A percentile compares a stretch with the other conserved stretches of the same genome.
Evolutionary conservation across 2,329 filamentous ascomycete genomes (phyloP).

Genomic region (Talaromyces verruculosus): DNA sequence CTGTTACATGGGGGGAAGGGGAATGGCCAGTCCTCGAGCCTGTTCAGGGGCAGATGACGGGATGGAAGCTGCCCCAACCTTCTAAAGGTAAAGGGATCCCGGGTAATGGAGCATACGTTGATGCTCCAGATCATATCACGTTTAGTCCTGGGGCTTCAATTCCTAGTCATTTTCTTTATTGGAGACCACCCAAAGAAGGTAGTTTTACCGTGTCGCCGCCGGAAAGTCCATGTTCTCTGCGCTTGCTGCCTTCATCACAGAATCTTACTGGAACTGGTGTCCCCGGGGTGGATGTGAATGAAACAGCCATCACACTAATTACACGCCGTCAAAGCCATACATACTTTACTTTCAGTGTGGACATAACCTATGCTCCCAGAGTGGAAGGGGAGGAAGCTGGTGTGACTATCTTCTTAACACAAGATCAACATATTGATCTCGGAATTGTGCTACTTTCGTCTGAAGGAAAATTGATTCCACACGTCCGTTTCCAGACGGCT

Average conservation of each 20-base stretch:
- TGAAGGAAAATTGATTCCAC: background rate
- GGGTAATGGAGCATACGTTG: background rate
- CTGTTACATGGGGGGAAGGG: background rate
- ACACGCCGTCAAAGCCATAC: background rate
- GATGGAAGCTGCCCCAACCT: background rate
- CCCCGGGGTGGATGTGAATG: background rate
- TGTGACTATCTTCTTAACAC: background rate
- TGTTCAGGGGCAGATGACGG: background rate
- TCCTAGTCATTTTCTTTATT: background rate
- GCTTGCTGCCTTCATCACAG: background rate
- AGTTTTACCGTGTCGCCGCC: background rate
- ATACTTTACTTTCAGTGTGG: background rate
- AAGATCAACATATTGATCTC: background rate
- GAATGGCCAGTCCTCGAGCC: background rate
- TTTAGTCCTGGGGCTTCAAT: background rate
- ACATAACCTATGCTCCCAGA: background rate
- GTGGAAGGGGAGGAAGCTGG: background rate
- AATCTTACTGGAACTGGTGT: background rate
- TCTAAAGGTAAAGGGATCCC: background rate
- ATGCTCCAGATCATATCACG: background rate
- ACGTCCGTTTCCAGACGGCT: background rate
- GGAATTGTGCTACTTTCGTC: background rate
- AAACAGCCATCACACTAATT: background rate
- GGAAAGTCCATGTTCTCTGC: background rate
- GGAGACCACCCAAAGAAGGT: background rate